phyloP scores from a whole-genome alignment of 2,329 filamentous ascomycete species.

The Verticillium zaregamsianum region DNA sequence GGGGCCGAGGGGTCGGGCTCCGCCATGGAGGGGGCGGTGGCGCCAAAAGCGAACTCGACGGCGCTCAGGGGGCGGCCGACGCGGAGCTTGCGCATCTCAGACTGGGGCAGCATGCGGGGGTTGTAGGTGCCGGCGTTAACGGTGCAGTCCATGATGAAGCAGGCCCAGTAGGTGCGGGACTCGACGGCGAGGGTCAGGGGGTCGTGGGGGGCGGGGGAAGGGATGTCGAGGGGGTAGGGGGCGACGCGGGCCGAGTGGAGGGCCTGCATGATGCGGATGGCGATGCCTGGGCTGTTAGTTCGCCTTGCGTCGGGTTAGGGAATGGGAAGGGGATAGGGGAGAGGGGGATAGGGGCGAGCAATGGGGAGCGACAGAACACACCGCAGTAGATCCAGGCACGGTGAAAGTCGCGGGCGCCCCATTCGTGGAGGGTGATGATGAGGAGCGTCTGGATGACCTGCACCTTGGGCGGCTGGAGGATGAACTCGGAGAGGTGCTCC shows the following conservation, averaged over 20 bases:
- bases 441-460: constrained; percentile 34
- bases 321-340: no score
- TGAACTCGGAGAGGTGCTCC: constrained; percentile 19
- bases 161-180: constrained; percentile 38
- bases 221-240: constrained; percentile 20
- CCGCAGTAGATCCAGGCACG: constrained; percentile 38
- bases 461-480: constrained; percentile 23
- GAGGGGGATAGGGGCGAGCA: background rate
- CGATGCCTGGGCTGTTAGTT: constrained; percentile 21
- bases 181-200: constrained; percentile 23
- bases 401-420: constrained; percentile 35
- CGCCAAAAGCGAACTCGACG: constrained; percentile 34
- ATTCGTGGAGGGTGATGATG: constrained; percentile 34
- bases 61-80: constrained; percentile 25
- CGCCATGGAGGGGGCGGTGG: constrained; percentile 13
- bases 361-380: constrained; percentile 5
- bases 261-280: constrained; percentile 33
- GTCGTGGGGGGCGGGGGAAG: constrained; percentile 13
- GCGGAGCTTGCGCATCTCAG: constrained; percentile 27
- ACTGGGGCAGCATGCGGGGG: constrained; percentile 29
- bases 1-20: constrained; percentile 6
- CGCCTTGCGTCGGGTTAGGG: background rate
- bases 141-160: constrained; percentile 40
- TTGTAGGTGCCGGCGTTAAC: constrained; percentile 37
- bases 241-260: constrained; percentile 24